phyloP scores from a whole-genome alignment of 2,329 filamentous ascomycete species.

The Ophiosphaerella herpotricha region DNA sequence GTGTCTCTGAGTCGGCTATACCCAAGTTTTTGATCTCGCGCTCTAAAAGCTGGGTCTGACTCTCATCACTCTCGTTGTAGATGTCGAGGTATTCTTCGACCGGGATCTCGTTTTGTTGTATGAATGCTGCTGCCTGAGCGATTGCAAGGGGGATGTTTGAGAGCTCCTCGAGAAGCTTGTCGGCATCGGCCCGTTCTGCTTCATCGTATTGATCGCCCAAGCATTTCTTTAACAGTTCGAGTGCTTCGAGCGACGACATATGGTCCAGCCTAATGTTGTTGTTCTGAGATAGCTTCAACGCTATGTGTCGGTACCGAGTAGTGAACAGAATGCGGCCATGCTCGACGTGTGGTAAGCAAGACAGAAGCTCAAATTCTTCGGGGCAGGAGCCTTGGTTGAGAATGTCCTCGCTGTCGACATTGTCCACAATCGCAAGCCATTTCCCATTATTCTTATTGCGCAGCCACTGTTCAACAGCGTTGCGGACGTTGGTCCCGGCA shows the following conservation, averaged over 20 bases:
- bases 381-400: constrained; percentile 7
- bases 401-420: constrained; percentile 29
- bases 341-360: constrained; percentile 26
- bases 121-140: constrained; percentile 27
- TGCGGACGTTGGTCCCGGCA: constrained; percentile 8
- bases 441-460: constrained; percentile 5
- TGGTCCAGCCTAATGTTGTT: constrained; percentile 7
- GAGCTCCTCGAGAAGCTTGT: constrained; percentile 16
- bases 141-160: constrained; percentile 27
- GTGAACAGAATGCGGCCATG: constrained; percentile 46
- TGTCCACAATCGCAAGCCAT: constrained; percentile 15
- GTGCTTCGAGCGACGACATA: constrained; percentile 5
- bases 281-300: too few species aligned
- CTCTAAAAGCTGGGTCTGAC: constrained; percentile 6
- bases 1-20: constrained; percentile 6
- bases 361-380: constrained; percentile 23
- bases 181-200: constrained; percentile 1
- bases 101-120: constrained; percentile 13
- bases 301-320: constrained; percentile 26
- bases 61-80: constrained; percentile 12
- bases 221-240: constrained; percentile 7
- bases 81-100: constrained; percentile 13
- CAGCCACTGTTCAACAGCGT: constrained; percentile 10
- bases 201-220: constrained; percentile 7
- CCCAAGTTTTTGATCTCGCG: constrained; percentile 5